Evolutionary conservation across 805 yeast genomes (phyloP).

Genomic region (Yamadazyma ubonensis): DNA sequence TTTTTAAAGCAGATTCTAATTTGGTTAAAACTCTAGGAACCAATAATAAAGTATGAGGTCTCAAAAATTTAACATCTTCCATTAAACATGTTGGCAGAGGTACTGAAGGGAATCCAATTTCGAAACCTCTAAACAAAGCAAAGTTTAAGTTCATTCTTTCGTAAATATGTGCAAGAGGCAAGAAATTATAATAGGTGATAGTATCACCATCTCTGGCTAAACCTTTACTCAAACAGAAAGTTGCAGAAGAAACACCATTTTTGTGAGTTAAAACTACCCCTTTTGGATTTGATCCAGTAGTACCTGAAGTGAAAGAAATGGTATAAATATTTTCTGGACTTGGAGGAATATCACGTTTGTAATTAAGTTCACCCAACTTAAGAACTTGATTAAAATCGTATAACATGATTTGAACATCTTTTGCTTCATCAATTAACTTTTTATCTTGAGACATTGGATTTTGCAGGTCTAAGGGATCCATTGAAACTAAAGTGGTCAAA

Average conservation of each 20-base stretch:
- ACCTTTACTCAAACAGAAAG: conserved; percentile 32
- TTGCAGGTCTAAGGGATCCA: conserved; percentile 35
- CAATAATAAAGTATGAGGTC: conserved; percentile 29
- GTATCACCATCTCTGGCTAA: conserved; percentile 17
- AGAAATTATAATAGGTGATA: conserved; percentile 36
- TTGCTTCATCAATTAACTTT: conserved; percentile 22
- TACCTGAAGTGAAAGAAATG: conserved; percentile 72
- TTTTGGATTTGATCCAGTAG: conserved; percentile 67
- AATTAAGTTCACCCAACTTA: conserved; percentile 31
- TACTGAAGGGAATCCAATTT: conserved; percentile 51
- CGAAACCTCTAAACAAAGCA: conserved; percentile 47
- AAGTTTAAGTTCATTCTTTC: conserved; percentile 49
- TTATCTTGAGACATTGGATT: conserved; percentile 23
- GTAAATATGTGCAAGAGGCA: conserved; percentile 61
- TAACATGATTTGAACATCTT: conserved; percentile 17
- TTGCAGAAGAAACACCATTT: conserved; percentile 47
- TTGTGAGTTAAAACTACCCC: conserved; percentile 61
- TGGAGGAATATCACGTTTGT: conserved; percentile 42
- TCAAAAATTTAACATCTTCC: conserved; percentile 28
- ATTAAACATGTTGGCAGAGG: conserved; percentile 27
- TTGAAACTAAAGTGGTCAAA: conserved; percentile 36
- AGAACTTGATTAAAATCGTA: conserved; percentile 33
- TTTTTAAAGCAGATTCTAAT: conserved; percentile 28
- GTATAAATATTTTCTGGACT: conserved; percentile 51
- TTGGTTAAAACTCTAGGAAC: conserved; percentile 42